Evolutionary conservation across 1,284 basidiomycete genomes (phyloP), one percentile per base, ranked within the genome.

Genomic region (Leccinum insolens): DNA sequence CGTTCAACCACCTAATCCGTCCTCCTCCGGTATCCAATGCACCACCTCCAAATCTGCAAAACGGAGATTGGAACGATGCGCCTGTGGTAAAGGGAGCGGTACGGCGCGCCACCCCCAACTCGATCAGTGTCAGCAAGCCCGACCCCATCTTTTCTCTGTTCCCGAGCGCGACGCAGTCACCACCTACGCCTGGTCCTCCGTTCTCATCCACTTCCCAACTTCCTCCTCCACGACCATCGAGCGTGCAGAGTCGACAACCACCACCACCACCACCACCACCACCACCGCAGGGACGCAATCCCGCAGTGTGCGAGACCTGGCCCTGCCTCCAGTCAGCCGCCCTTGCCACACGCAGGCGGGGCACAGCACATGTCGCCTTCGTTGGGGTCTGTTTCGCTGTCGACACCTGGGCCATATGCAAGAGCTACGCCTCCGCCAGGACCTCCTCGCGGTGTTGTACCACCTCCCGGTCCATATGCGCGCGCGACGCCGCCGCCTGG

Each of bases 101-200:
- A 14, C 82, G 85, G 64, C 88, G 89, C 64, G 85, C 62, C 15
- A 52, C 85, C 2, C 84, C 89, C 2, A 83, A 83, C 49, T 82
- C 86, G 2, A 75, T 84, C 8, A 83, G 78, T 64, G 71, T 80
- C 28, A 80, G 78, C 59, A 92, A 92, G 73, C 88, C 87, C 1
- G 82, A 83, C 4, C 87, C 94, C 1, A 96, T 98, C 78, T 91
- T 90, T 15, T 88, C 94, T 31, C 96, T 95, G 2, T 98, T 98
- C 89, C 94, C 95, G 8, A 95, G 94, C 73, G 84, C 84, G n/a
- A 82, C 84, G 22, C 31, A 31, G 31, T 84, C 84, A 62, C 83
- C 85, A 9, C 83, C 85, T 57, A 76, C 70, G 11, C 74, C 81
- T 49, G 76, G 80, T 8, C 81, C 86, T 39, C 83, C 85, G 4